Evolutionary conservation across 176 grass and related monocot species (phyloP).

Genomic region (Eleusine indica): DNA sequence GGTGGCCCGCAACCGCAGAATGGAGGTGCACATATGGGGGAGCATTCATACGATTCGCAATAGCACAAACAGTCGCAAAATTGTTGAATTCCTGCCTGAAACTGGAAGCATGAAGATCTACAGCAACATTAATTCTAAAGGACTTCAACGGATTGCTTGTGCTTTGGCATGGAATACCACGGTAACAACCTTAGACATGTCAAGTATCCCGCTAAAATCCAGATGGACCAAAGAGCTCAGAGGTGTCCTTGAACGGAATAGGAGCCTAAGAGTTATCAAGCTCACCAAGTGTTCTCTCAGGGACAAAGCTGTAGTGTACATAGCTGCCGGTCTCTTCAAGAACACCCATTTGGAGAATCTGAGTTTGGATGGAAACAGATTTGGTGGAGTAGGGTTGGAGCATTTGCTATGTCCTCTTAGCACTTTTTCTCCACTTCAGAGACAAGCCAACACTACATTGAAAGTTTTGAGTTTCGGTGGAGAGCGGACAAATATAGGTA

Average conservation of each 20-base stretch:
- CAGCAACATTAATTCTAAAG: slow-evolving; percentile 51
- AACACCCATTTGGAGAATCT: slow-evolving; percentile 76
- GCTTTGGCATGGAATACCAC: slow-evolving; percentile 84
- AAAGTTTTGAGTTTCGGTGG: slow-evolving; percentile 80
- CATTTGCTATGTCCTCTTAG: slow-evolving; percentile 85
- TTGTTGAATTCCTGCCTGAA: slow-evolving; percentile 77
- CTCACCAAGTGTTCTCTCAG: slow-evolving; percentile 67
- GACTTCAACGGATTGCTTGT: slow-evolving; percentile 61
- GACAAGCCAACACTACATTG: slow-evolving; percentile 73
- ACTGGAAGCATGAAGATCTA: slow-evolving; percentile 73
- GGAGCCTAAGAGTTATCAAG: slow-evolving; percentile 63
- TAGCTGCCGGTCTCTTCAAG: slow-evolving; percentile 95
- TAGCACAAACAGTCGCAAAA: slow-evolving; percentile 47
- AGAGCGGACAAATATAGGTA: slow-evolving; percentile 52
- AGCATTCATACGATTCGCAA: slow-evolving; percentile 28
- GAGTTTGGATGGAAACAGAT: slow-evolving; percentile 72
- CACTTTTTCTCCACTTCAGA: slow-evolving; percentile 82
- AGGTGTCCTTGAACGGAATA: slow-evolving; percentile 72
- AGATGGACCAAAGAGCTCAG: slow-evolving; percentile 86
- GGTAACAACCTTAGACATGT: slow-evolving; percentile 72
- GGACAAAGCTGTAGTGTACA: slow-evolving; percentile 80
- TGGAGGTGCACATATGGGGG: slow-evolving; percentile 90
- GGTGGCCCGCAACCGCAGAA: slow-evolving; percentile 65
- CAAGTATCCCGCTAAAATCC: slow-evolving; percentile 65
- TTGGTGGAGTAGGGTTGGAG: slow-evolving; percentile 78